Evolutionary conservation across 2,329 filamentous ascomycete species (phyloP).

Genomic region (Colletotrichum neosansevieriae): DNA sequence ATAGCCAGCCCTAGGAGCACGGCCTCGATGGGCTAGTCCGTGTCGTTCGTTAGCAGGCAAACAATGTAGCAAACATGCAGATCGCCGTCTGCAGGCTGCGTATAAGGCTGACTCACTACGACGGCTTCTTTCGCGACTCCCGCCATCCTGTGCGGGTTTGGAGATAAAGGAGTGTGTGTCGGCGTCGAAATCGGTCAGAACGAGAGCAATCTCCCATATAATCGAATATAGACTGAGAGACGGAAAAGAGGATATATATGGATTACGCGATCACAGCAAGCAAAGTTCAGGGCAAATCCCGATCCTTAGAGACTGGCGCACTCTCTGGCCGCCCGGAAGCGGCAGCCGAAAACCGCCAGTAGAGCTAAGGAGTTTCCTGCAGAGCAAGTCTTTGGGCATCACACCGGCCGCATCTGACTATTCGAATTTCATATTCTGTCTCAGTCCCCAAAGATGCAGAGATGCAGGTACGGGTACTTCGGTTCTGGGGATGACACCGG

Average conservation of each 20-base stretch:
- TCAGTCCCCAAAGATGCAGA: neutral
- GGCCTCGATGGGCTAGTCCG: conserved; percentile 46
- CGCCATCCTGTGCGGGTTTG: conserved; percentile 13
- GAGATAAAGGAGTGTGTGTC: conserved; percentile 5
- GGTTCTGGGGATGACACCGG: neutral
- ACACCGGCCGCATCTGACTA: conserved; percentile 1
- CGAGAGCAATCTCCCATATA: neutral
- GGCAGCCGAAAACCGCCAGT: too few species aligned
- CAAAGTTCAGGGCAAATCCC: neutral
- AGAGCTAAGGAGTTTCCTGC: too few species aligned
- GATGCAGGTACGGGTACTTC: conserved; percentile 8
- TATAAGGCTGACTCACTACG: conserved; percentile 29
- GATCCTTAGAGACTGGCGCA: neutral
- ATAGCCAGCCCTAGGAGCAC: conserved; percentile 43
- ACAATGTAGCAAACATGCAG: neutral
- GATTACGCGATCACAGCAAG: neutral
- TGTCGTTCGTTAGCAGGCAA: conserved; percentile 19
- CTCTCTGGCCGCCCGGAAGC: neutral
- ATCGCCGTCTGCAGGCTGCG: neutral
- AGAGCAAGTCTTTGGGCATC: neutral
- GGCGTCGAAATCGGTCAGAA: neutral
- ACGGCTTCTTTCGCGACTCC: conserved; percentile 38
- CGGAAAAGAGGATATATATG: neutral
- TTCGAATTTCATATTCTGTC: conserved; percentile 7
- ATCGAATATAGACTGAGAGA: neutral